phyloP scores from a whole-genome alignment of 305 asterid genomes.

The Solanum hybrid region DNA sequence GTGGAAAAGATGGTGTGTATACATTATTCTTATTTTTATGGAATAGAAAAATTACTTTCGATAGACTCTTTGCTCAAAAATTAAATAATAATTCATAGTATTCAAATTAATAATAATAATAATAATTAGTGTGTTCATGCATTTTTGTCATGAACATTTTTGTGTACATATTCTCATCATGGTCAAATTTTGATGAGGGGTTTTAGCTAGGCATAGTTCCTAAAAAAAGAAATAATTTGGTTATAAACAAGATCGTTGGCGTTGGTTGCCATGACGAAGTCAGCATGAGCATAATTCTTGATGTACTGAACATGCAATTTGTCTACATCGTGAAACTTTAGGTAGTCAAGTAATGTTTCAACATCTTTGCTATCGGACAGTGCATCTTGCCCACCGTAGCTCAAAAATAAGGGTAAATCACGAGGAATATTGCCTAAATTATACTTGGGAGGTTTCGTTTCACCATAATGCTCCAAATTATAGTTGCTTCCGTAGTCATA shows the following conservation, averaged over 20 bases:
- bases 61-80: background rate
- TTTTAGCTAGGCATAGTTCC: constrained; percentile 4
- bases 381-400: constrained; percentile 72
- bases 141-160: background rate
- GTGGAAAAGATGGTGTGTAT: background rate
- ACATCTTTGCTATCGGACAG: constrained; percentile 57
- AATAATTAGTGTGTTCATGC: background rate
- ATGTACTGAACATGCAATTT: constrained; percentile 61
- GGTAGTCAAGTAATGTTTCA: constrained; percentile 33
- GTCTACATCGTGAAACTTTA: constrained; percentile 41
- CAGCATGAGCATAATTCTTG: constrained; percentile 65
- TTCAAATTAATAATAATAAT: background rate
- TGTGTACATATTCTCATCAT: background rate
- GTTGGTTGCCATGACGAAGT: constrained; percentile 54
- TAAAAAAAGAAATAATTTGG: constrained; percentile 50
- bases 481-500: constrained; percentile 47
- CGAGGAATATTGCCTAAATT: constrained; percentile 44
- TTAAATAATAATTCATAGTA: background rate
- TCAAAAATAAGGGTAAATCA: constrained; percentile 52
- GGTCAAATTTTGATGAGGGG: background rate
- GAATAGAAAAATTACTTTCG: background rate
- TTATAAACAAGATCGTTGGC: constrained; percentile 57
- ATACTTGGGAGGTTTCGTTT: constrained; percentile 47
- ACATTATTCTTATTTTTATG: background rate
- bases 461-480: constrained; percentile 50